These are phyloP conservation scores for Pseudogymnoascus sp. DNA, from an alignment of 2,329 filamentous ascomycete genomes.

Conservation along the genomic window DNA sequence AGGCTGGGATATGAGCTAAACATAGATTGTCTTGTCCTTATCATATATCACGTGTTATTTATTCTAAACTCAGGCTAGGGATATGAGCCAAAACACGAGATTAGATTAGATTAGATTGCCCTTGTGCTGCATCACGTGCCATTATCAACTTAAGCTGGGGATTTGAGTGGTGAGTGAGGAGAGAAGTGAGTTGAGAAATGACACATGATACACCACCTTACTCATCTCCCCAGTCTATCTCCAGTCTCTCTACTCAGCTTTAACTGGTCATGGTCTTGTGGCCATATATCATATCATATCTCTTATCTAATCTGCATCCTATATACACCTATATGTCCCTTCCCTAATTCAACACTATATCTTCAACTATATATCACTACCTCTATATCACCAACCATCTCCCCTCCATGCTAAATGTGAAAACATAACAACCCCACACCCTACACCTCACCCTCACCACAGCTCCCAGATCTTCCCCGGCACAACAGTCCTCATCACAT, in stretches of 20 bases:
- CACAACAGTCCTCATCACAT: slow-evolving; percentile 79
- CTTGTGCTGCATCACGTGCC: neutral
- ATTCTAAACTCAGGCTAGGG: too few species aligned
- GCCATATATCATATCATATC: neutral
- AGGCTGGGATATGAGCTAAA: neutral
- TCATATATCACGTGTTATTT: neutral
- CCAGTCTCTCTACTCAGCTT: neutral
- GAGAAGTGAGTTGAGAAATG: neutral
- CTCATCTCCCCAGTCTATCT: neutral
- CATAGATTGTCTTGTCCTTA: neutral
- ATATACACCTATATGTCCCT: slow-evolving; percentile 1
- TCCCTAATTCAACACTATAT: neutral
- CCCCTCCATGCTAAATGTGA: neutral
- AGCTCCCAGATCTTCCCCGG: slow-evolving; percentile 75
- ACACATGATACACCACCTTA: neutral
- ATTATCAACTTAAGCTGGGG: neutral
- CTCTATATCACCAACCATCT: neutral
- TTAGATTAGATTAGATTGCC: neutral
- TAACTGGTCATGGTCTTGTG: neutral
- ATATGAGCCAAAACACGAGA: neutral
- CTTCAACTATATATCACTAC: neutral
- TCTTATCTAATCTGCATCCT: neutral
- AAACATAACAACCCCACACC: too few species aligned
- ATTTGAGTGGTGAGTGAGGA: neutral
- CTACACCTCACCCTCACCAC: slow-evolving; percentile 50